Percentiles rank a stretch among this genome's conserved stretches.
Conservation (phyloP, 495 filamentous ascomycete species). For the Articulospora tetracladia region DNA sequence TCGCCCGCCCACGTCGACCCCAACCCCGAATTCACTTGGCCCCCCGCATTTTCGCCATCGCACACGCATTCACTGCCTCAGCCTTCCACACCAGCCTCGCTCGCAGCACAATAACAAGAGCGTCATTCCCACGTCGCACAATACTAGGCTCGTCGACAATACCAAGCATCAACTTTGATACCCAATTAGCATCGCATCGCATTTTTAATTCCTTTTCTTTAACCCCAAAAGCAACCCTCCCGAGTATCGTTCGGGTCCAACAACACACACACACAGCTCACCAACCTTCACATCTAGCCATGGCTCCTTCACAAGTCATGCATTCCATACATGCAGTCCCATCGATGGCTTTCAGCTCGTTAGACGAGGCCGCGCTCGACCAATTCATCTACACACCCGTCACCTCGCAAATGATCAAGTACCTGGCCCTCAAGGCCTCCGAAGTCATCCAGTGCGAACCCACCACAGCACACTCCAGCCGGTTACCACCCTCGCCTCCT, state of each 20-base stretch:
- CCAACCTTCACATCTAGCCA: background rate
- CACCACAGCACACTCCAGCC: conserved; percentile 37
- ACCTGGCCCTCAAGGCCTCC: conserved; percentile 77
- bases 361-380: conserved; percentile 79
- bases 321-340: background rate
- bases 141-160: background rate
- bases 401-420: conserved; percentile 75
- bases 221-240: too few species aligned
- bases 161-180: background rate
- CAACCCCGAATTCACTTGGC: background rate
- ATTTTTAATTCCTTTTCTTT: background rate
- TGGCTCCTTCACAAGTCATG: background rate
- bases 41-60: background rate
- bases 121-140: too few species aligned
- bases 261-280: background rate
- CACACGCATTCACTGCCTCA: background rate
- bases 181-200: background rate
- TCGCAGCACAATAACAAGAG: background rate
- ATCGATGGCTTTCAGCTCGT: background rate
- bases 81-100: background rate
- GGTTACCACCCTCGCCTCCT: conserved; percentile 64
- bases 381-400: conserved; percentile 84
- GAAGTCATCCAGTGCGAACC: conserved; percentile 90
- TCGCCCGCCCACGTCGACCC: background rate
- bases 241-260: too few species aligned